A percentile compares a stretch with the other conserved stretches of the same genome.
phyloP scores from a whole-genome alignment of 345 rosid species.

The Hevea brasiliensis region DNA sequence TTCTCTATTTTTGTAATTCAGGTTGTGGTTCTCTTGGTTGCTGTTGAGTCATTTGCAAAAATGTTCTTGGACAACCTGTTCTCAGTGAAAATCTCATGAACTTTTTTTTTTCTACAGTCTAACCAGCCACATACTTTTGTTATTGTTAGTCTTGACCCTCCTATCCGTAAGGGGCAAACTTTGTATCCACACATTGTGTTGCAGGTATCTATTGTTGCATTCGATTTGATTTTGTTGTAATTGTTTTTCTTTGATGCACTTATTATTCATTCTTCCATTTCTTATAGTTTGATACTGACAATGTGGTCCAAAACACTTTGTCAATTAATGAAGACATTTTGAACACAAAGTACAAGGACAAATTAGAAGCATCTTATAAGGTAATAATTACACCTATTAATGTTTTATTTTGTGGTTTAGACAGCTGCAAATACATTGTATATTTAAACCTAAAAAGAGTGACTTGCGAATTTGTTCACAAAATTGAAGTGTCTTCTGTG shows the following conservation, averaged over 20 bases:
- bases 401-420: neutral
- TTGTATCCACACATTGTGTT: conserved; percentile 89
- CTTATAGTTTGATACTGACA: conserved; percentile 80
- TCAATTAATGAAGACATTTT: conserved; percentile 72
- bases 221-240: neutral
- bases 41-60: neutral
- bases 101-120: conserved; percentile 49
- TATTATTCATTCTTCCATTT: conserved; percentile 10
- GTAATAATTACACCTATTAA: conserved; percentile 30
- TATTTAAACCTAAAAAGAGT: neutral
- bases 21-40: neutral
- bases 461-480: conserved; percentile 11
- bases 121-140: conserved; percentile 98
- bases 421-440: neutral
- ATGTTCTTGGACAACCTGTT: neutral
- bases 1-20: neutral
- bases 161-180: conserved; percentile 96
- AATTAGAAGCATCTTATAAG: conserved; percentile 77
- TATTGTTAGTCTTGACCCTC: conserved; percentile 92
- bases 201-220: conserved; percentile 55
- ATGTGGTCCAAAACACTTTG: conserved; percentile 56
- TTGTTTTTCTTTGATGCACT: neutral
- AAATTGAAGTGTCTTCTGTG: conserved; percentile 3
- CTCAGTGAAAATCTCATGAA: neutral
- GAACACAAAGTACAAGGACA: conserved; percentile 86